A percentile compares a stretch with the other conserved stretches of the same genome.
These are phyloP conservation scores for Candida boleticola DNA, from an alignment of 805 yeast genomes.

Conservation along the genomic window DNA sequence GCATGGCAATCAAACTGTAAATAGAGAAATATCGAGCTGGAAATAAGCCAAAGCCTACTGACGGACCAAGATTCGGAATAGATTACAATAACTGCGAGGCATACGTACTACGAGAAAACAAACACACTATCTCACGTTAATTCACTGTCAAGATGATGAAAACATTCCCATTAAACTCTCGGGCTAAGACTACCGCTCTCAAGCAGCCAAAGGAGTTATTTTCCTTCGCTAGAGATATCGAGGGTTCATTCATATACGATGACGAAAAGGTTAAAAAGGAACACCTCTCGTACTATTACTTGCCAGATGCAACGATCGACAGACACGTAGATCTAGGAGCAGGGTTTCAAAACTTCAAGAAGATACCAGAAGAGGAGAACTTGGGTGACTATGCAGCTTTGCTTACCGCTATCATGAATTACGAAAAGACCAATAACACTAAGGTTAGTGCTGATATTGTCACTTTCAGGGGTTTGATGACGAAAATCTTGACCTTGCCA, in stretches of 20 bases:
- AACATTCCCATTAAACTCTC: slow-evolving; percentile 41
- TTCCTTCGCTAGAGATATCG: slow-evolving; percentile 60
- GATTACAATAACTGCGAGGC: no score
- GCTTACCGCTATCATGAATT: slow-evolving; percentile 49
- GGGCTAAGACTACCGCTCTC: slow-evolving; percentile 65
- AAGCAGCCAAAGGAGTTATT: slow-evolving; percentile 84
- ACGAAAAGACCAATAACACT: slow-evolving; percentile 47
- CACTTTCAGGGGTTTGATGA: slow-evolving; percentile 84
- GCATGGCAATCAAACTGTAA: no score
- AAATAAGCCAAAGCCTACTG: no score
- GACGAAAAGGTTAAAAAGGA: slow-evolving; percentile 49
- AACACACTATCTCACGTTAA: no score
- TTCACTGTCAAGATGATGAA: slow-evolving; percentile 20
- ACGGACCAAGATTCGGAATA: no score
- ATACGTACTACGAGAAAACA: no score
- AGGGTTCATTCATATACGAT: slow-evolving; percentile 41
- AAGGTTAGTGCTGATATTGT: slow-evolving; percentile 64
- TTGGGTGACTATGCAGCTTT: slow-evolving; percentile 57
- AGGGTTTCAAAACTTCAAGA: slow-evolving; percentile 61
- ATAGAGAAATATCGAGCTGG: no score
- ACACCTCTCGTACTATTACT: slow-evolving; percentile 65
- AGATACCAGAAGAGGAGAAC: slow-evolving; percentile 54
- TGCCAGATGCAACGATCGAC: slow-evolving; percentile 71
- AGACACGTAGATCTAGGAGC: slow-evolving; percentile 57
- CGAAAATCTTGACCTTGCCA: slow-evolving; percentile 67